Conservation (phyloP, 108 stramenopile species). For the Aurantiochytrium sp. region DNA sequence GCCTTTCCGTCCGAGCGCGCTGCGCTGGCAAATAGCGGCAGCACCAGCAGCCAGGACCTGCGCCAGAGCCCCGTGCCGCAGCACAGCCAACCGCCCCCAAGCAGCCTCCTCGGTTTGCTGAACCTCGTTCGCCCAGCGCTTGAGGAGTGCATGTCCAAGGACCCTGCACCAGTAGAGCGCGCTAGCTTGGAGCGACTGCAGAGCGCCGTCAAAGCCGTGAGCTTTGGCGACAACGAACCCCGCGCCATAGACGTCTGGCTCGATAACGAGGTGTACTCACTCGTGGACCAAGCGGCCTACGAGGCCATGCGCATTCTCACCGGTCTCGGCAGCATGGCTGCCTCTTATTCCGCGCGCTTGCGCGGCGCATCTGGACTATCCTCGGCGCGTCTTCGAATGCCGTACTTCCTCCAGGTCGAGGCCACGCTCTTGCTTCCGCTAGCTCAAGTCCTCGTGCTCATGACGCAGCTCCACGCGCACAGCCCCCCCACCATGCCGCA, state of each 20-base stretch:
- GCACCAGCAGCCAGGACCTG: no score
- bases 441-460: neutral
- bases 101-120: neutral
- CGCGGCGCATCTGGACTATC: neutral
- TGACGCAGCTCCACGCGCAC: neutral
- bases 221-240: neutral
- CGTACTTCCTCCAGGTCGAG: conserved; percentile 14
- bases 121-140: neutral
- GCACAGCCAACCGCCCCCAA: neutral
- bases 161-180: neutral
- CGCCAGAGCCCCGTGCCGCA: no score
- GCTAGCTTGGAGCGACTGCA: neutral
- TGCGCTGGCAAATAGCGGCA: no score
- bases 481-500: neutral
- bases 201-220: neutral
- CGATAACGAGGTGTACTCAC: neutral
- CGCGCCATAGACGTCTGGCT: neutral
- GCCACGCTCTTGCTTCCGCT: neutral
- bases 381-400: neutral
- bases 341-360: neutral
- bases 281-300: neutral
- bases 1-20: no score
- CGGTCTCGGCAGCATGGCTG: neutral
- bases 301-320: neutral
- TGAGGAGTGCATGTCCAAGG: neutral